Conservation (phyloP, 1,284 basidiomycete species). For the Chiua sp. region DNA sequence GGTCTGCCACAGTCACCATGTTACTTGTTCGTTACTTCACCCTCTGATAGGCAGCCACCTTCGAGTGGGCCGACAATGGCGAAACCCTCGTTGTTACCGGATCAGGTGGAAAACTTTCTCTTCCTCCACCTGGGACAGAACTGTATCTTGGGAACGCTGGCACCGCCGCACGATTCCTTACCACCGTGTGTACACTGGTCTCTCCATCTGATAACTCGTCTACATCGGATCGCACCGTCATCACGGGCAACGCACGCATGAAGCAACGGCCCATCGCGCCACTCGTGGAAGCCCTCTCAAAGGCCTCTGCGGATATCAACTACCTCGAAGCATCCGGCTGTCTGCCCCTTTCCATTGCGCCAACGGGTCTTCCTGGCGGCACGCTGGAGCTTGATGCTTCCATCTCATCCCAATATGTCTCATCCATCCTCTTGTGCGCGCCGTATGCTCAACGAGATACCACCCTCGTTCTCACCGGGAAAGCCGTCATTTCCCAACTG, state of each 20-base stretch:
- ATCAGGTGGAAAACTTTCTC: conserved; percentile 80
- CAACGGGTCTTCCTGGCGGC: conserved; percentile 86
- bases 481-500: conserved; percentile 91
- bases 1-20: conserved; percentile 45
- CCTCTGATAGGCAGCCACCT: conserved; percentile 74
- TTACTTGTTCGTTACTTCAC: conserved; percentile 3
- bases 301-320: conserved; percentile 82
- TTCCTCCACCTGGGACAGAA: conserved; percentile 83
- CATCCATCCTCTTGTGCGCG: conserved; percentile 94
- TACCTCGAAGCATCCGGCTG: conserved; percentile 87
- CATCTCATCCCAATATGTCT: conserved; percentile 98
- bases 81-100: conserved; percentile 95
- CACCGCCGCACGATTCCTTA: conserved; percentile 97
- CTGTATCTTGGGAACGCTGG: conserved; percentile 98
- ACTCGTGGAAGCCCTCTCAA: conserved; percentile 89
- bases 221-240: conserved; percentile 62
- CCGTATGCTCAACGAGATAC: conserved; percentile 89
- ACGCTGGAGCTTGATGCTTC: conserved; percentile 90
- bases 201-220: conserved; percentile 49
- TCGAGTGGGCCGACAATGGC: conserved; percentile 92
- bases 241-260: conserved; percentile 99
- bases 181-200: conserved; percentile 93
- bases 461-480: conserved; percentile 80
- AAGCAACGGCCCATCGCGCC: conserved; percentile 97
- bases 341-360: conserved; percentile 87